Percentiles rank a stretch among this genome's conserved stretches.
phyloP scores from a whole-genome alignment of 2,329 filamentous ascomycete genomes.

The Teratosphaeria zuluensis region DNA sequence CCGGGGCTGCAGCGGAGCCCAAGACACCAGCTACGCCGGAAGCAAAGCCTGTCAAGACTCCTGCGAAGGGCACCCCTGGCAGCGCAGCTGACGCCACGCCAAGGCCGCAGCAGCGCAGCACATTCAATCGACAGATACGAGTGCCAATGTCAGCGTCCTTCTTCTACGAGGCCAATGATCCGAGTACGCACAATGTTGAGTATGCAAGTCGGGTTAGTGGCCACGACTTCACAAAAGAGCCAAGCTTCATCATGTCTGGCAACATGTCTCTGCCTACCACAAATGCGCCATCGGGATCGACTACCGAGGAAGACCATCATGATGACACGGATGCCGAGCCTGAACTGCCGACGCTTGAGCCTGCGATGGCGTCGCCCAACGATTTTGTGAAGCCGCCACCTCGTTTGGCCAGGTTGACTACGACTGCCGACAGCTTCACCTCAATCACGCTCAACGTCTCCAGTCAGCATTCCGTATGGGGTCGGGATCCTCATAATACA shows the following conservation, averaged over 20 bases:
- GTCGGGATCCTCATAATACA: constrained; percentile 60
- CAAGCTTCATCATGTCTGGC: constrained; percentile 6
- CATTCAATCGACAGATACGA: constrained; percentile 35
- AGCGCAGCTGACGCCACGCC: constrained; percentile 16
- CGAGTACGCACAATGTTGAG: constrained; percentile 36
- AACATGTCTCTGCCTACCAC: constrained; percentile 5
- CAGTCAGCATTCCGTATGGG: constrained; percentile 64
- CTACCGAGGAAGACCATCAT: constrained; percentile 2
- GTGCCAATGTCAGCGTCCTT: constrained; percentile 35
- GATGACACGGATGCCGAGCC: constrained; percentile 6
- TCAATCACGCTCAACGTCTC: constrained; percentile 56
- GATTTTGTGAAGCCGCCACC: constrained; percentile 30
- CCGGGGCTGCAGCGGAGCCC: constrained; percentile 24
- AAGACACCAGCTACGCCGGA: constrained; percentile 13
- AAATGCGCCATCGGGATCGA: not conserved
- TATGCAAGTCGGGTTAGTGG: constrained; percentile 39
- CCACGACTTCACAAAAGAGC: constrained; percentile 29
- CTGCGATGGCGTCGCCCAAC: not conserved
- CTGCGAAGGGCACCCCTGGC: not conserved
- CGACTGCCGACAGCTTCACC: constrained; percentile 56
- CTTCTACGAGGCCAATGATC: constrained; percentile 35
- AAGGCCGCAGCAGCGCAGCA: constrained; percentile 11
- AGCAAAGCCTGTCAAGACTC: not conserved
- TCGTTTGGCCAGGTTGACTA: constrained; percentile 56
- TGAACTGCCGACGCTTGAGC: not conserved